Percentiles rank a stretch among this genome's conserved stretches.
Evolutionary conservation across 2,329 filamentous ascomycete genomes (phyloP).

Genomic region (Talaromyces verruculosus): DNA sequence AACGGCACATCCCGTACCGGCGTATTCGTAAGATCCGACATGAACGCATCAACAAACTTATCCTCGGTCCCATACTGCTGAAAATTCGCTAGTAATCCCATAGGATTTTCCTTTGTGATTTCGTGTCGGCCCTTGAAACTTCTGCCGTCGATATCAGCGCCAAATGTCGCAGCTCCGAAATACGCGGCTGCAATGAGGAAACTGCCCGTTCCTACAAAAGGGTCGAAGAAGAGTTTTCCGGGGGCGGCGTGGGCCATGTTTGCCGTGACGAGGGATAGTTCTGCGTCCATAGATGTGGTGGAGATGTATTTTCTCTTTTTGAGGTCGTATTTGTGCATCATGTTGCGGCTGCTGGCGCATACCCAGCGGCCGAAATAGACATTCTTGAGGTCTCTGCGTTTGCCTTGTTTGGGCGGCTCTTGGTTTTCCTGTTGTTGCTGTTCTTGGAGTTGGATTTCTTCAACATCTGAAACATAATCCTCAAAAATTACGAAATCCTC

Average conservation of each 20-base stretch:
- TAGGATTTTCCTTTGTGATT: conserved; percentile 47
- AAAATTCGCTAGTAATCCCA: conserved; percentile 68
- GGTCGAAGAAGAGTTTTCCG: conserved; percentile 87
- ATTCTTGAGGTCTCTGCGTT: conserved; percentile 52
- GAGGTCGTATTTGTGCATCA: conserved; percentile 74
- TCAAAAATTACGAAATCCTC: conserved; percentile 80
- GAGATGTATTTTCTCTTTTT: conserved; percentile 94
- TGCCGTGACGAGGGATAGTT: conserved; percentile 85
- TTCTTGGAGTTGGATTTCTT: conserved; percentile 7
- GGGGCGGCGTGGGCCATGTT: conserved; percentile 82
- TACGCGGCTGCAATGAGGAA: conserved; percentile 88
- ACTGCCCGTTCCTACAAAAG: conserved; percentile 91
- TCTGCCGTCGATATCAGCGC: conserved; percentile 90
- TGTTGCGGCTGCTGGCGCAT: conserved; percentile 64
- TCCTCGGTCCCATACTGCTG: conserved; percentile 71
- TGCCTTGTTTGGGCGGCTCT: conserved; percentile 5
- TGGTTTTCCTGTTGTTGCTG: conserved; percentile 9
- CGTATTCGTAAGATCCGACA: conserved; percentile 83
- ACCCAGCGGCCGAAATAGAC: conserved; percentile 74
- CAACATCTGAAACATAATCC: conserved; percentile 63
- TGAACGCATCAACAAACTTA: conserved; percentile 73
- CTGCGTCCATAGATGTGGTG: conserved; percentile 96
- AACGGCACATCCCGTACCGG: conserved; percentile 64
- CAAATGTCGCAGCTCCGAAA: conserved; percentile 79
- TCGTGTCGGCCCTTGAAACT: conserved; percentile 68